Base-by-base conservation (phyloP, 1,284 basidiomycete species). In the Rhodotorula sp. region DNA sequence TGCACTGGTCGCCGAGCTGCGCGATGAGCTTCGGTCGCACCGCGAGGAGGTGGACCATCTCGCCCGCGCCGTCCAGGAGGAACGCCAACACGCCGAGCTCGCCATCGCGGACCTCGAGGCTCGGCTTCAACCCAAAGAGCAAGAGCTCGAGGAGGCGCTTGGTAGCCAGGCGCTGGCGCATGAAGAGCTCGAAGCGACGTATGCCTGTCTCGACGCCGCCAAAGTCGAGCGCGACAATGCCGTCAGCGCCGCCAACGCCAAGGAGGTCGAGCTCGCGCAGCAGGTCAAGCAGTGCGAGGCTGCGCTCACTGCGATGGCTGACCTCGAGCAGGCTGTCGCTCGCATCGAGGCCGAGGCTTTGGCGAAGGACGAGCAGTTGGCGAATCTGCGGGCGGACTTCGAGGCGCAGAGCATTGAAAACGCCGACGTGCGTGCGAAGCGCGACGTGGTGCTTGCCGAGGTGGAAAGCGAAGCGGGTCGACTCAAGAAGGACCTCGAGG, bases 141-240 rank as follows among this genome's bases (percentile, higher is more conserved):
- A 31, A 16, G 62, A 65, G 30, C 24, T 71, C 28, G 48, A 28
- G 5, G 18, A 37, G 1, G 34, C 56, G 2, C n/a, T 54, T 2
- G 62, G 50, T 1, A 22, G 37, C 1, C 40, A 52, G 0, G 24
- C 40, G 6, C 53, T 50, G 26, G 11, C 52, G 24, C 58, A 60
- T 26, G 59, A 69, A 24, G 72, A 74, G 37, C 51, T 74, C 37
- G 69, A 71, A 15, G 64, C 47, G 26, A 26, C 44, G 16, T 20
- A 37, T 2, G 50, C 26, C 2, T 60, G 67, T 3, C 51, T 71
- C 47, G 67, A 67, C 16, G 46, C 51, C 6, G 53, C 50, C 46
- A 57, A 62, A 24, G 13, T 34, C 31, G 72, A 69, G 26, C 55
- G 58, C 7, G 68, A 68, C 7, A 60, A 52, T 0, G 30, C 64